Evolutionary conservation across 768 basidiomycete genomes (phyloP).

Genomic region (Suillus variegatus): DNA sequence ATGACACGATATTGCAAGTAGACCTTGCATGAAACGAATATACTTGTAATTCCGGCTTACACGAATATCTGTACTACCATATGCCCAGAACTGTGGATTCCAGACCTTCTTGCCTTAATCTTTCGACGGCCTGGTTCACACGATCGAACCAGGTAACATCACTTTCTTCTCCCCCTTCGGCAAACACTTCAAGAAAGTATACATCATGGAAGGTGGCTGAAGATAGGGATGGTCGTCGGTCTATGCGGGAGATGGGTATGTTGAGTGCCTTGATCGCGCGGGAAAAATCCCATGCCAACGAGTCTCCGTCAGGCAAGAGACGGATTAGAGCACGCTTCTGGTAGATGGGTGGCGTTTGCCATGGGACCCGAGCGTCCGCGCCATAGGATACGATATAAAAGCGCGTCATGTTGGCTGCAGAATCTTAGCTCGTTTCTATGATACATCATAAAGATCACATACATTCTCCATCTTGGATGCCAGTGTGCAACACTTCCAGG

Average conservation of each 20-base stretch:
- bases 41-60: neutral
- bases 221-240: conserved; percentile 59
- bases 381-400: conserved; percentile 60
- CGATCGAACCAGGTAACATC: conserved; percentile 32
- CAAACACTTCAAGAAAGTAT: conserved; percentile 65
- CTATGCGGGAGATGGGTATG: conserved; percentile 52
- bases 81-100: conserved; percentile 45
- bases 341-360: conserved; percentile 20
- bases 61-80: conserved; percentile 40
- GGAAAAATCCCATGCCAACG: conserved; percentile 14
- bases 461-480: conserved; percentile 58
- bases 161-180: conserved; percentile 5
- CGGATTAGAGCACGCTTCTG: conserved; percentile 41
- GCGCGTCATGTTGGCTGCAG: conserved; percentile 65
- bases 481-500: conserved; percentile 59
- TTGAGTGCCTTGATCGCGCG: conserved; percentile 39
- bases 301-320: conserved; percentile 19
- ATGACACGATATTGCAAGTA: neutral
- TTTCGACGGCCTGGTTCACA: conserved; percentile 37
- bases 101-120: conserved; percentile 35
- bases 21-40: neutral
- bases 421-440: neutral
- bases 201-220: conserved; percentile 52
- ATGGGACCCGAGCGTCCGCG: conserved; percentile 30
- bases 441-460: neutral